A percentile compares a stretch with the other conserved stretches of the same genome.
These are phyloP conservation scores for Drechslera avenae DNA, from an alignment of 2,329 filamentous ascomycete genomes.

Conservation along the genomic window DNA sequence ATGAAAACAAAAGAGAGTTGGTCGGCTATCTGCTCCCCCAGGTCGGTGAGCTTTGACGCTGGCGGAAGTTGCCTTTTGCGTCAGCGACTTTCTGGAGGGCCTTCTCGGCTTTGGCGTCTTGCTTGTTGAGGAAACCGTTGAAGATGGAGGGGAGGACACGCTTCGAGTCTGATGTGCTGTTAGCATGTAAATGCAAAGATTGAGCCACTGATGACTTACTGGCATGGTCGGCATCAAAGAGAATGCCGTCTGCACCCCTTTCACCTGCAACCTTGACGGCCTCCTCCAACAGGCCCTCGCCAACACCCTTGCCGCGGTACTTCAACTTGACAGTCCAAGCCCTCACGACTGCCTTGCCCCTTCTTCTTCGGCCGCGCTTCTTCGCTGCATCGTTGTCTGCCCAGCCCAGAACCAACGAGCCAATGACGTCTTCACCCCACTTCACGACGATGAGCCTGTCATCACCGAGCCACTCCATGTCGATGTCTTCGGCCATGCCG, in stretches of 20 bases:
- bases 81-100: conserved; percentile 47
- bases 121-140: conserved; percentile 43
- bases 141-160: conserved; percentile 43
- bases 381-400: conserved; percentile 56
- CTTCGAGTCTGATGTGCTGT: conserved; percentile 36
- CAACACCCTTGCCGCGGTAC: conserved; percentile 74
- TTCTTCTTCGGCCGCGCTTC: conserved; percentile 54
- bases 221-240: conserved; percentile 78
- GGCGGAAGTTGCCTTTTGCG: conserved; percentile 47
- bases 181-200: conserved; percentile 15
- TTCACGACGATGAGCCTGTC: conserved; percentile 64
- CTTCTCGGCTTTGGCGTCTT: conserved; percentile 43
- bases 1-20: not conserved
- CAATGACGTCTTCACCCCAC: conserved; percentile 72
- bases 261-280: conserved; percentile 71
- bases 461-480: conserved; percentile 66
- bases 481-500: conserved; percentile 63
- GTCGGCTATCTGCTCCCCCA: conserved; percentile 44
- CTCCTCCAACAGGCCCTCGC: conserved; percentile 72
- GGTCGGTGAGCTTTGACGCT: conserved; percentile 44
- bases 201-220: conserved; percentile 58
- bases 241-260: conserved; percentile 70
- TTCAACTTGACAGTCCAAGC: conserved; percentile 79
- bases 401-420: conserved; percentile 70
- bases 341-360: conserved; percentile 72